phyloP scores from a whole-genome alignment of 148 eudicot species.

The Euryodendron excelsum region DNA sequence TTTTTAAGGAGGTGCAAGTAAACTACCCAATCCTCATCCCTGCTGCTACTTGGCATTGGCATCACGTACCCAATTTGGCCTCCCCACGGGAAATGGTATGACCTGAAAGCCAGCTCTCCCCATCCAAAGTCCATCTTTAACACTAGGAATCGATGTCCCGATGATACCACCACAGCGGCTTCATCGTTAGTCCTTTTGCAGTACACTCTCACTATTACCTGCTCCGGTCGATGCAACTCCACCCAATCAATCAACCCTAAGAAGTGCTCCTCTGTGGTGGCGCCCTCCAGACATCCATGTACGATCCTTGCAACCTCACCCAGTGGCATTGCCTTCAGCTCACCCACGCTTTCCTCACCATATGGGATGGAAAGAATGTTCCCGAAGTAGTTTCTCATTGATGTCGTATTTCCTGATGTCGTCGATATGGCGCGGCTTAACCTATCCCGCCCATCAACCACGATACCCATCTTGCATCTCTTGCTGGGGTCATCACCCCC shows the following conservation, averaged over 20 bases:
- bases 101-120: conserved; percentile 5
- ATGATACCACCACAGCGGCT: not conserved
- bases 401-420: too few relatives aligned
- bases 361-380: conserved; percentile 5
- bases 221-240: conserved; percentile 1
- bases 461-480: conserved; percentile 9
- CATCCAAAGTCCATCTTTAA: conserved; percentile 1
- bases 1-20: not conserved
- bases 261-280: conserved; percentile 3
- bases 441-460: conserved; percentile 5
- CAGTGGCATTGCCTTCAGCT: conserved; percentile 6
- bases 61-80: conserved; percentile 7
- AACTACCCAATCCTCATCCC: conserved; percentile 12
- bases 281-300: not conserved
- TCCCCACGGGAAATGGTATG: conserved; percentile 16
- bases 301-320: not conserved
- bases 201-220: not conserved
- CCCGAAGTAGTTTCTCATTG: not conserved
- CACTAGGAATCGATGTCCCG: conserved; percentile 2
- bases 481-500: not conserved
- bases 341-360: not conserved
- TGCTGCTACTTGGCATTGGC: conserved; percentile 1
- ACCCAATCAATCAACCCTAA: conserved; percentile 7
- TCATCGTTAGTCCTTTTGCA: not conserved
- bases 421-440: not conserved